Evolutionary conservation across 1,284 basidiomycete species (phyloP).

Genomic region (Porogramme epimiltina): DNA sequence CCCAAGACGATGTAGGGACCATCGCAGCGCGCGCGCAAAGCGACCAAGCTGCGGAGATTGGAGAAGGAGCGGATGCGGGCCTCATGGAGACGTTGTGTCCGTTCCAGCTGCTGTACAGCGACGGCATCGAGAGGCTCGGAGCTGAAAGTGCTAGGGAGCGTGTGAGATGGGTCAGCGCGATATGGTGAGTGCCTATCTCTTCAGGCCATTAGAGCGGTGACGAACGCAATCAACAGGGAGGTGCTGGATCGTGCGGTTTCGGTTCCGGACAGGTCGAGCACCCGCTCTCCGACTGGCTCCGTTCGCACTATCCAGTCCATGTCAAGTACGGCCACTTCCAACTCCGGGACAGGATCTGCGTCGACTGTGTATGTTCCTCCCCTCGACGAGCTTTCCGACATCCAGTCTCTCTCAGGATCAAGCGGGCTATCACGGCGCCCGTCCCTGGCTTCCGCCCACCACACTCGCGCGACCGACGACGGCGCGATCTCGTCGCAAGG

Average conservation of each 20-base stretch:
- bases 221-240: conserved; percentile 52
- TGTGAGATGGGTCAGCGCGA: conserved; percentile 84
- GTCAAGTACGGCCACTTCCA: conserved; percentile 36
- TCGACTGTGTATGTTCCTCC: conserved; percentile 76
- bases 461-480: conserved; percentile 69
- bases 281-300: conserved; percentile 71
- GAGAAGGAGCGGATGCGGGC: conserved; percentile 40
- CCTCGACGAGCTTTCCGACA: conserved; percentile 64
- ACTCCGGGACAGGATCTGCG: conserved; percentile 53
- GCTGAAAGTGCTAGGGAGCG: conserved; percentile 83
- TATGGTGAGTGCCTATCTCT: conserved; percentile 63
- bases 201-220: not conserved
- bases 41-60: conserved; percentile 46
- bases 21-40: conserved; percentile 71
- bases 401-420: conserved; percentile 46
- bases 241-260: conserved; percentile 53
- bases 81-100: conserved; percentile 77
- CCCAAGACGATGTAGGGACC: conserved; percentile 82
- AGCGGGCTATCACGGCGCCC: conserved; percentile 43
- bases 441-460: conserved; percentile 56
- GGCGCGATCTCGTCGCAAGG: conserved; percentile 60
- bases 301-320: conserved; percentile 69
- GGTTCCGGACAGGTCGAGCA: conserved; percentile 50
- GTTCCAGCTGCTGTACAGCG: conserved; percentile 85
- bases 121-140: conserved; percentile 83